These are phyloP conservation scores for Pseudonectria buxi DNA, from an alignment of 2,329 filamentous ascomycete species.

Conservation along the genomic window DNA sequence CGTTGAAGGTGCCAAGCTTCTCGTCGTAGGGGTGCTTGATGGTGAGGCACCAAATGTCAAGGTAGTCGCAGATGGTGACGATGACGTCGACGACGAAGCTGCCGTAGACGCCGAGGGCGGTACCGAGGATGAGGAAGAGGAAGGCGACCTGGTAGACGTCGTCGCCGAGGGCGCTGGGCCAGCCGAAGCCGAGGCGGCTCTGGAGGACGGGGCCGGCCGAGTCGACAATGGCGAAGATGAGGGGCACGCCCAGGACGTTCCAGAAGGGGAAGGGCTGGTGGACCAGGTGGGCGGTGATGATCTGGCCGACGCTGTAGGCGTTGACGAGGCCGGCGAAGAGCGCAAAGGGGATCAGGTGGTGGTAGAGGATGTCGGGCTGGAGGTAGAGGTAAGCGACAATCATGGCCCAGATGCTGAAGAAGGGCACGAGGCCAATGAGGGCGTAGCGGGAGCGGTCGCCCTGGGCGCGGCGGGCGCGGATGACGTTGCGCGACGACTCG, in stretches of 20 bases:
- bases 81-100: slow-evolving; percentile 98
- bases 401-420: slow-evolving; percentile 70
- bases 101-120: slow-evolving; percentile 85
- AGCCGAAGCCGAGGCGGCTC: slow-evolving; percentile 54
- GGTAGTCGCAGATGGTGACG: slow-evolving; percentile 92
- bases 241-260: slow-evolving; percentile 75
- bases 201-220: slow-evolving; percentile 66
- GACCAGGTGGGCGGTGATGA: slow-evolving; percentile 90
- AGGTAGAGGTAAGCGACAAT: slow-evolving; percentile 75
- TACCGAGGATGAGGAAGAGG: slow-evolving; percentile 79
- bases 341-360: slow-evolving; percentile 82
- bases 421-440: slow-evolving; percentile 75
- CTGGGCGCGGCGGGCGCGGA: slow-evolving; percentile 68
- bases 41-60: slow-evolving; percentile 96
- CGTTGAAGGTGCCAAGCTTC: slow-evolving; percentile 26
- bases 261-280: slow-evolving; percentile 83
- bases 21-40: slow-evolving; percentile 76
- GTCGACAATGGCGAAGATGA: slow-evolving; percentile 74
- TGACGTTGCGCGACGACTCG: slow-evolving; percentile 74
- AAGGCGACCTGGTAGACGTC: slow-evolving; percentile 86
- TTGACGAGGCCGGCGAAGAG: slow-evolving; percentile 87
- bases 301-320: slow-evolving; percentile 89
- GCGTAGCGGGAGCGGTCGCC: slow-evolving; percentile 67
- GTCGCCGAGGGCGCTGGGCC: slow-evolving; percentile 68
- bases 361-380: slow-evolving; percentile 73